Conservation (phyloP, 2,329 filamentous ascomycete genomes). For the Penicillium expansum region DNA sequence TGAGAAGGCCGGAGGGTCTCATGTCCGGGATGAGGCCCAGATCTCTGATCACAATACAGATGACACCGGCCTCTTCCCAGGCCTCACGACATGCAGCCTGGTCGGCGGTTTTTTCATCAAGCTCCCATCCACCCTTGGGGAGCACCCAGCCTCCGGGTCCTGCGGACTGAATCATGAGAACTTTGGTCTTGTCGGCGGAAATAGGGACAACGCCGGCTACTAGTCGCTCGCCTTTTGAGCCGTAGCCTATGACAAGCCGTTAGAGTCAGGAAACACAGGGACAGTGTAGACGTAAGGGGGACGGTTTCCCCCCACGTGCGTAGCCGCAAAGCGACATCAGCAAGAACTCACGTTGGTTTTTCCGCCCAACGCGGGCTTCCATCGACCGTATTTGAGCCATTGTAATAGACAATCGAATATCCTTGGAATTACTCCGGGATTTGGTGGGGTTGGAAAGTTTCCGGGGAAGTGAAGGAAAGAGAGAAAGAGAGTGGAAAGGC, state of each 20-base stretch:
- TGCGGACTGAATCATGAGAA: slow-evolving; percentile 90
- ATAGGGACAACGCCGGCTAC: slow-evolving; percentile 93
- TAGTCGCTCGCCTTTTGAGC: slow-evolving; percentile 83
- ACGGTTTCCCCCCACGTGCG: slow-evolving; percentile 23
- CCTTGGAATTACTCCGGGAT: background rate
- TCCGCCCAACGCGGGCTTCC: slow-evolving; percentile 48
- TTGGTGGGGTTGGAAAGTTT: background rate
- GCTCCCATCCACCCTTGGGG: slow-evolving; percentile 97
- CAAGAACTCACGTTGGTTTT: slow-evolving; percentile 50
- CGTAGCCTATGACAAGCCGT: slow-evolving; percentile 66
- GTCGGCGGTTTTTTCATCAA: slow-evolving; percentile 81
- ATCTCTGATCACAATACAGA: slow-evolving; percentile 78
- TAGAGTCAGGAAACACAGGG: slow-evolving; percentile 19
- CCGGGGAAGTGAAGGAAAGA: slow-evolving; percentile 7
- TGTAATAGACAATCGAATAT: slow-evolving; percentile 22
- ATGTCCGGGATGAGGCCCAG: slow-evolving; percentile 83
- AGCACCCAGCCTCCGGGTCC: slow-evolving; percentile 91
- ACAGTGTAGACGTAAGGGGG: slow-evolving; percentile 8
- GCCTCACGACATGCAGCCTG: slow-evolving; percentile 85
- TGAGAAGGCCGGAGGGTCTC: slow-evolving; percentile 56
- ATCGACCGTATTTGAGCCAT: slow-evolving; percentile 46
- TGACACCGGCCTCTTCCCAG: slow-evolving; percentile 96
- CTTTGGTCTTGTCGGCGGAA: slow-evolving; percentile 78
- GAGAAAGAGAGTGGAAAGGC: slow-evolving; percentile 7
- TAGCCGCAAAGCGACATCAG: slow-evolving; percentile 3